phyloP scores from a whole-genome alignment of 2,329 filamentous ascomycete species.

The Xylariaceae sp. region DNA sequence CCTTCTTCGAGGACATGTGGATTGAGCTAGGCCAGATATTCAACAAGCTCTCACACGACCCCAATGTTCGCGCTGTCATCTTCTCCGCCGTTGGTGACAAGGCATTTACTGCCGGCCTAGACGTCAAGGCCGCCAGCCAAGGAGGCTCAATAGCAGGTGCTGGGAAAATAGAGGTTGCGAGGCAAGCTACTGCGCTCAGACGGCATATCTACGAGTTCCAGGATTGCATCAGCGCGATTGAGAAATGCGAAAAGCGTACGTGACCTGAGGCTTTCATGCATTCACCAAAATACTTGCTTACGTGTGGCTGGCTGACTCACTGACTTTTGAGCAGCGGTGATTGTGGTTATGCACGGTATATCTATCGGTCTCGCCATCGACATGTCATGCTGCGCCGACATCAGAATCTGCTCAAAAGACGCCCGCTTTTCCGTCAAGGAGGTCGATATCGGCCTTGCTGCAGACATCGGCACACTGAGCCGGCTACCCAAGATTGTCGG shows the following conservation, averaged over 20 bases:
- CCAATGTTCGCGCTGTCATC: conserved; percentile 70
- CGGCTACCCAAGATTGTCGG: conserved; percentile 71
- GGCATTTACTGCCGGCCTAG: conserved; percentile 82
- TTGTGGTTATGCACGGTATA: conserved; percentile 76
- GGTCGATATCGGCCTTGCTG: conserved; percentile 76
- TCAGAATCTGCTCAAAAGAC: conserved; percentile 60
- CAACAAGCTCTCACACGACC: conserved; percentile 64
- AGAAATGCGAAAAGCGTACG: conserved; percentile 84
- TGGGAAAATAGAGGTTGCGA: conserved; percentile 52
- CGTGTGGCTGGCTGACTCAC: not conserved
- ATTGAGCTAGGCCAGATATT: conserved; percentile 73
- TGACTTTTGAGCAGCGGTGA: conserved; percentile 56
- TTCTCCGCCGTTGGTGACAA: conserved; percentile 76
- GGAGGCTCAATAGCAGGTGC: conserved; percentile 41
- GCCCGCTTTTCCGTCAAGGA: conserved; percentile 71
- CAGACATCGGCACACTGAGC: conserved; percentile 72
- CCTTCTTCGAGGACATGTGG: conserved; percentile 85
- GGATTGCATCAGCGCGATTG: conserved; percentile 67
- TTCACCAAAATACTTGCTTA: conserved; percentile 3
- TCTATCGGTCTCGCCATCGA: conserved; percentile 76
- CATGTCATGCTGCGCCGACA: conserved; percentile 64
- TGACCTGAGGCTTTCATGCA: conserved; percentile 13
- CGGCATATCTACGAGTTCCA: conserved; percentile 78
- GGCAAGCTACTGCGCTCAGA: conserved; percentile 59
- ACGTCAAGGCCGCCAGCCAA: conserved; percentile 67